Base-by-base conservation (phyloP, 495 filamentous ascomycete species). In the Aspergillus ellipticus region DNA sequence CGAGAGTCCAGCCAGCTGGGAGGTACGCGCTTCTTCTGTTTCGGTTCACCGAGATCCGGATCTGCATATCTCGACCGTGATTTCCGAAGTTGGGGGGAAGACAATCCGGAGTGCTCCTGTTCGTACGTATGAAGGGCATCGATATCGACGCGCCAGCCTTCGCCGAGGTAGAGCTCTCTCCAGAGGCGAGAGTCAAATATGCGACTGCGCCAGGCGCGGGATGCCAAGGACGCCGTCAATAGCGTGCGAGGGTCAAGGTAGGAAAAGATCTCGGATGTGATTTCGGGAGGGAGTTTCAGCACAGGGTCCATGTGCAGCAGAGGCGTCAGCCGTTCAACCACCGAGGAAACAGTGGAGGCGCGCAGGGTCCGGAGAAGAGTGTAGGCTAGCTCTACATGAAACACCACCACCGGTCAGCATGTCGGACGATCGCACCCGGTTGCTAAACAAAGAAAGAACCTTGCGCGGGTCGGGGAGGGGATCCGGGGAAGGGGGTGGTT, bases 291-390 rank as follows among this genome's bases (percentile, higher is more conserved):
- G 8, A 98, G 82, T 62, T 89, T 84, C 54, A 83, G 72, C 28
- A 96, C 82, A 43, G 96, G 96, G 72, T 98, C 90, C 72, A 96
- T 90, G 69, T 97, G 91, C 21, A 96, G 85, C 6, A 89, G 82
- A 7, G 87, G 89, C 45, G 86, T 84, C 16, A 96, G 74, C 41
- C 81, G 78, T 41, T 89, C 85, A 21, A 94, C 89, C 19, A 96
- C 83, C n/a, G 83, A 79, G 15, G 86, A 84, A 49, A 96, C 84
- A 11, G 84, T 81, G 29, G 85, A 85, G 17, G 89, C 92, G 17
- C 85, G 86, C 5, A 96, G 77, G 46, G 86, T 84, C 56, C 83
- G 82, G 33, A 96, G 75, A 20, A 95, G 57, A 22, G 67, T 74
- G 52, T 79, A 81, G 22, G 75, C 76, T 50, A 82, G 65, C 58